Evolutionary conservation across 176 grass and related monocot species (phyloP), one percentile per base, ranked within the genome.

Genomic region (Echinochloa phyllopogon): DNA sequence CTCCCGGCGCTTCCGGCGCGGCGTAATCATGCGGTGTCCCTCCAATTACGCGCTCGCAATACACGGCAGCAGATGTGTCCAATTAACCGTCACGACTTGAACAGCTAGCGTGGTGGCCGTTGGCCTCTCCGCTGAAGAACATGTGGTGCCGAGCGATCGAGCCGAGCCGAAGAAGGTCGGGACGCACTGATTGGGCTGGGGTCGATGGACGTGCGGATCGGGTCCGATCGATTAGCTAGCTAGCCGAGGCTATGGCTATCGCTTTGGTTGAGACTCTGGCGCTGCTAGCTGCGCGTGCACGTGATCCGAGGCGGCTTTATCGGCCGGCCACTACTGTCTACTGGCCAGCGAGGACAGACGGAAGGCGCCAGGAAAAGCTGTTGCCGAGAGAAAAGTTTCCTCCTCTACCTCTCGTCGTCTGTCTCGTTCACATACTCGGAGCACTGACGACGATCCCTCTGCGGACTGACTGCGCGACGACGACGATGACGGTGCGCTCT

Each of bases 301-400:
- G 70, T 74, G 70, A 74, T 74, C 70, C 70, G 70, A 73, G 70
- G 47, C 45, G 44, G 43, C 69, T 73, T 50, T 72, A 49, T 50
- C 44, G 69, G 23, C 42, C 45, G 42, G 42, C 42, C 6, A 18
- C 15, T 0, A 8, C 29, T 38, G 63, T 8, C 15, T 0, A 8
- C 29, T 38, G 63, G 8, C 12, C 29, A 0, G 23, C 16, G 69
- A 72, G 68, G 42, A 27, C 64, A 36, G 60, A 37, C 20, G n/a
- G 68, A 25, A 6, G 12, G 61, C 69, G n/a, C 11, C 69, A 27
- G 44, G 23, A 29, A 72, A 72, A 27, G 42, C 62, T 65, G 62
- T 16, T 16, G 61, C 60, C 12, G 11, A 60, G n/a, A 60, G 57
- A 25, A 60, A 25, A 60, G 57, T 55, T 17, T n/a, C 15, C 50